Evolutionary conservation across 2,329 filamentous ascomycete genomes (phyloP), one percentile per base, ranked within the genome.

Genomic region (Hypocrella siamensis): DNA sequence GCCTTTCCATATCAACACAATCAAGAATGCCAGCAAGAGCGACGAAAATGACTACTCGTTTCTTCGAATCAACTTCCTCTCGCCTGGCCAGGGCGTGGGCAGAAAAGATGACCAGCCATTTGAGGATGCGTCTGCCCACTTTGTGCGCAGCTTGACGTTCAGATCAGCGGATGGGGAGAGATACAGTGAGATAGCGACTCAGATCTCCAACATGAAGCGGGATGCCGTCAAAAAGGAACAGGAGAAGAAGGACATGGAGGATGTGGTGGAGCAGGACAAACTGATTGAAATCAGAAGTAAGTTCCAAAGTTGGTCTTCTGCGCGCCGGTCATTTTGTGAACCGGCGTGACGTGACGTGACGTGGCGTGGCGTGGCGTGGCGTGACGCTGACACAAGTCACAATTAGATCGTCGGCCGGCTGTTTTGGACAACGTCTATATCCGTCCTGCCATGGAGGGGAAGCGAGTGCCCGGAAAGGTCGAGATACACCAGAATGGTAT

Each of bases 401-500:
- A 9, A 6, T 30, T 37, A 85, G 79, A 90, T 57, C 85, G 90
- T 41, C 83, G 90, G 35, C 90, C 90, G 21, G 74, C 80, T 42
- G 79, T 88, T 38, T 69, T 98, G 46, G 83, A 93, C 38, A 90
- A 94, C 51, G 84, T 98, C 45, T 98, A 88, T 54, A 82, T 98
- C 42, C 82, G 90, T 35, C 90, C 90, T 31, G 84, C 85, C 1
- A 77, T 96, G 65, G 90, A 98, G 56, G 86, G 86, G 46, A 98
- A 98, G 60, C 84, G 90, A 46, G 83, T 98, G 19, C 82, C 90
- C 28, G 90, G 90, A 47, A 85, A 90, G 51, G 78, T 98, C 25
- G 88, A 96, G 57, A 94, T 98, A 31, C 90, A 98, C 57, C 86
- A 96, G 49, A 98, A 98, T 47, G 90, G 90, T 86, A 80, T 98